Evolutionary conservation across 2,329 filamentous ascomycete species (phyloP), one percentile per base, ranked within the genome.

Genomic region (Cercospora janseana): DNA sequence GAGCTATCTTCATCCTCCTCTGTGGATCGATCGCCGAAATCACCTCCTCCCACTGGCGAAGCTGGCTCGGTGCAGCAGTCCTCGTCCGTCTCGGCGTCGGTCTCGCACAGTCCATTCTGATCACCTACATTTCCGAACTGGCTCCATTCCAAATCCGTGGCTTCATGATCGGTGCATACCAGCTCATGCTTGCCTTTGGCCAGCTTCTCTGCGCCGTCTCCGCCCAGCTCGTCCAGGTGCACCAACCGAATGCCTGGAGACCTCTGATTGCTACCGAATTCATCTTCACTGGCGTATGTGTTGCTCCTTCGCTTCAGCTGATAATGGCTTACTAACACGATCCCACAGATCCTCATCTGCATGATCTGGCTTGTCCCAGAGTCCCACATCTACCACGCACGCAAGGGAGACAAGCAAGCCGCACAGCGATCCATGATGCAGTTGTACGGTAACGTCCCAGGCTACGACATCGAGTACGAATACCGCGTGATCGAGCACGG

Each of bases 61-160:
- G 42, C 41, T 56, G 54, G 54, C 38, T 56, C 6, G 54, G 54
- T 21, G 54, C 54, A 5, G 54, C 54, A 7, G 54, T 56, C 15
- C 45, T 56, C 3, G 54, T 56, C 21, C 49, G 54, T 24, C 51
- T 56, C 7, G 54, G 54, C 18, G 54, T 56, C n/a, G 54, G 54
- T 23, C 51, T 56, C 16, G 54, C 54, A 9, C 54, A 56, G 31
- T 53, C 50, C 1, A 56, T 54, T 18, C 26, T 56, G 8, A 47
- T 56, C 28, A 56, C 54, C 37, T 56, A 56, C 26, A 52, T 56
- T 18, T 56, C 54, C 10, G 54, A 56, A 31, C 26, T 56, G 20
- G 54, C 54, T 13, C 54, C 54, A 9, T 56, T 56, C 37, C 54
- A 56, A 13, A 56, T 56, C 21, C 54, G 54, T n/a, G 54, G 54